phyloP scores from a whole-genome alignment of 2,329 filamentous ascomycete genomes.

The Mariannaea elegans region DNA sequence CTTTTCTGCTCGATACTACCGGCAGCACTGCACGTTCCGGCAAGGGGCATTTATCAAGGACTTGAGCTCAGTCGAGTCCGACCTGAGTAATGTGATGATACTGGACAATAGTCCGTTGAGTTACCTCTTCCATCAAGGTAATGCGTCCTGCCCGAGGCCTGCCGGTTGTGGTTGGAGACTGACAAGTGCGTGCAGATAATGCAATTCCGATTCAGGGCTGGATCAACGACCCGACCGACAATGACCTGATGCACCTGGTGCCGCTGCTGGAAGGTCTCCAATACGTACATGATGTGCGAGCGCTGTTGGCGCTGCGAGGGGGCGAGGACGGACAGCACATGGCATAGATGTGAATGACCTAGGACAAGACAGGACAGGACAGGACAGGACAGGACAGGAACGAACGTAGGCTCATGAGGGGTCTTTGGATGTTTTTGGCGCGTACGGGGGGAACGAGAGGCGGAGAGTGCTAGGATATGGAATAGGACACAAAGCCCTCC shows the following conservation, averaged over 20 bases:
- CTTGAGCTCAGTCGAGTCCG: conserved; percentile 92
- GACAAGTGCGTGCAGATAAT: conserved; percentile 73
- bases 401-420: conserved; percentile 17
- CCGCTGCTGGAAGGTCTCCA: conserved; percentile 93
- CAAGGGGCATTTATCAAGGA: conserved; percentile 99
- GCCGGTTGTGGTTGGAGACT: conserved; percentile 7
- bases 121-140: conserved; percentile 98
- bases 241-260: conserved; percentile 90
- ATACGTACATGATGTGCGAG: conserved; percentile 95
- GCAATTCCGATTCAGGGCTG: conserved; percentile 99
- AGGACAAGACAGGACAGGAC: too few relatives aligned
- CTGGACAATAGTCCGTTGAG: conserved; percentile 97
- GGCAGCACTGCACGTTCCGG: conserved; percentile 95
- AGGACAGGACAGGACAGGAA: too few relatives aligned
- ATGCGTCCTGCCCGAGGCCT: conserved; percentile 37
- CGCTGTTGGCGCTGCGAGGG: conserved; percentile 85
- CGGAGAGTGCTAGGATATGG: conserved; percentile 21
- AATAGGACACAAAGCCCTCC: conserved; percentile 15
- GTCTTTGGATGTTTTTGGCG: conserved; percentile 10
- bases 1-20: conserved; percentile 92
- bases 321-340: conserved; percentile 78
- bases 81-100: conserved; percentile 98
- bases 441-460: conserved; percentile 26
- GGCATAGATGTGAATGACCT: conserved; percentile 44
- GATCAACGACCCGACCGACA: conserved; percentile 98